Percentiles rank a stretch among this genome's conserved stretches.
Conservation (phyloP, 1,284 basidiomycete species). For the Ceratobasidium sp. region DNA sequence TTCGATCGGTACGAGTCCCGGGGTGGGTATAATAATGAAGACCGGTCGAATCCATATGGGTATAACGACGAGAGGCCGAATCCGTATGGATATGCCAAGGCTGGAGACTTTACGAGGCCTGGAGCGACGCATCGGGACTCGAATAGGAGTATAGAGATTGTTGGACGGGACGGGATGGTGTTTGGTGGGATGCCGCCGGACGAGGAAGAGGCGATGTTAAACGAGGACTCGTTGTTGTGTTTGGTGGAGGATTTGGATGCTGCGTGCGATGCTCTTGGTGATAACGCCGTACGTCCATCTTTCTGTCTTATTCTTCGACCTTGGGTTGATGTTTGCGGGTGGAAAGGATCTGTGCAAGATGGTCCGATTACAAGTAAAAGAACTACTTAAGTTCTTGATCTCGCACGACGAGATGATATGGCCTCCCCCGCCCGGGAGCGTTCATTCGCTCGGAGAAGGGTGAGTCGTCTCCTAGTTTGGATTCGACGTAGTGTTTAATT, state of each 20-base stretch:
- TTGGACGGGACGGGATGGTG: conserved; percentile 9
- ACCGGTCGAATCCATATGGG: too few relatives aligned
- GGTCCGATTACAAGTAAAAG: conserved; percentile 38
- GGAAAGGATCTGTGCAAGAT: conserved; percentile 36
- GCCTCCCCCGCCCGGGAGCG: conserved; percentile 41
- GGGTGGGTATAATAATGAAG: not conserved
- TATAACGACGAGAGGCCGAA: conserved; percentile 5
- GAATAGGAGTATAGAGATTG: not conserved
- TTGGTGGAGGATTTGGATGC: conserved; percentile 40
- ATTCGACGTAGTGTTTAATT: not conserved
- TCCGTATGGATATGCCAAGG: conserved; percentile 40
- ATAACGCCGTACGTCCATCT: conserved; percentile 18
- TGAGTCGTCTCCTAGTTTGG: not conserved
- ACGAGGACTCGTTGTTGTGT: conserved; percentile 42
- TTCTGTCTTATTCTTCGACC: not conserved
- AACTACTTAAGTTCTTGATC: conserved; percentile 38
- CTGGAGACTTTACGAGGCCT: conserved; percentile 36
- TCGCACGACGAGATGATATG: conserved; percentile 37
- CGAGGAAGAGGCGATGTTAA: conserved; percentile 44
- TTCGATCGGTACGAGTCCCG: conserved; percentile 27
- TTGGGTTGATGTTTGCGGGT: not conserved
- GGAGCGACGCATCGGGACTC: conserved; percentile 17
- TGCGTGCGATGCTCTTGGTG: conserved; percentile 41
- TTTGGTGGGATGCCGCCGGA: not conserved
- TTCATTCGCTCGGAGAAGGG: conserved; percentile 43